phyloP scores from a whole-genome alignment of 345 rosid species.

The Turritis glabra region DNA sequence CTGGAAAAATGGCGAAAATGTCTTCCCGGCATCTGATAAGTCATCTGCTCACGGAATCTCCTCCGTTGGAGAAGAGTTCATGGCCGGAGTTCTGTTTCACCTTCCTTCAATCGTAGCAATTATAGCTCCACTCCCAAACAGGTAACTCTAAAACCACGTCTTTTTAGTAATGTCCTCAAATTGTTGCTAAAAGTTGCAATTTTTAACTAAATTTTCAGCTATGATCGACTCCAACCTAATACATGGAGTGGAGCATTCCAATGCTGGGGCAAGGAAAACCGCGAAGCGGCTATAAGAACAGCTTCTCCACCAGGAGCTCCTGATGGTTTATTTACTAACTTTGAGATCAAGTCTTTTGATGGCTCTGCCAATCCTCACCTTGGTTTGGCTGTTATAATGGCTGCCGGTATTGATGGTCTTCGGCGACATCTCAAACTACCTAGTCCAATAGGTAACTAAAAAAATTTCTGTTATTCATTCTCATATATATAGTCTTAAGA shows the following conservation, averaged over 20 bases:
- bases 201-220: slow-evolving; percentile 45
- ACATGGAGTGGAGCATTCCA: slow-evolving; percentile 96
- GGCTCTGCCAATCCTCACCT: slow-evolving; percentile 91
- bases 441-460: slow-evolving; percentile 64
- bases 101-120: slow-evolving; percentile 88
- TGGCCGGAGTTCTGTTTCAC: slow-evolving; percentile 93
- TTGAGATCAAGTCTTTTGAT: slow-evolving; percentile 88
- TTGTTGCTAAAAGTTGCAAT: background rate
- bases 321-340: slow-evolving; percentile 83
- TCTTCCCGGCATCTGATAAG: slow-evolving; percentile 66
- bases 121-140: slow-evolving; percentile 89
- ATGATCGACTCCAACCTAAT: slow-evolving; percentile 91
- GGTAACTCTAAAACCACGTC: slow-evolving; percentile 37
- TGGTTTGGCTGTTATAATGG: slow-evolving; percentile 70
- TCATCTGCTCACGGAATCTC: slow-evolving; percentile 81
- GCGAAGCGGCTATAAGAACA: slow-evolving; percentile 82
- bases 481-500: background rate
- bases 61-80: slow-evolving; percentile 63
- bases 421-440: slow-evolving; percentile 68
- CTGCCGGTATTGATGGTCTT: slow-evolving; percentile 95
- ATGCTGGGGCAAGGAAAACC: slow-evolving; percentile 99
- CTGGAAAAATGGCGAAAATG: slow-evolving; percentile 76
- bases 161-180: background rate
- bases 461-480: background rate
- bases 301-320: slow-evolving; percentile 87